These are phyloP conservation scores for Lyophyllum shimeji DNA, from an alignment of 768 basidiomycete species.

Conservation along the genomic window DNA sequence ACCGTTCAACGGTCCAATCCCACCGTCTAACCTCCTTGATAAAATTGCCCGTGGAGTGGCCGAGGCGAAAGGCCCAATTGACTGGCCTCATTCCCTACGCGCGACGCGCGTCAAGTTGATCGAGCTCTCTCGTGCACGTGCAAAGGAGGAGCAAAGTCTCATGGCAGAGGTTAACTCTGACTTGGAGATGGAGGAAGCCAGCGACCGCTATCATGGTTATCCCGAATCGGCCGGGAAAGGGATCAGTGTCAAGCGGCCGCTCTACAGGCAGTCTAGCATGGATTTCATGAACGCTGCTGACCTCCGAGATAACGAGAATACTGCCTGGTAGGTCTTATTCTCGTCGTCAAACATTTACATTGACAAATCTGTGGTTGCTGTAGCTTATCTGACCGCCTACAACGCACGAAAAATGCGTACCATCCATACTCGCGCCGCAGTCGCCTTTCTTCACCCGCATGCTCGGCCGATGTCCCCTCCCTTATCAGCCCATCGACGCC, in stretches of 20 bases:
- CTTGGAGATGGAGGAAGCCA: conserved; percentile 39
- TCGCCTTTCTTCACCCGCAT: conserved; percentile 42
- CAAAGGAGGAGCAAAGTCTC: conserved; percentile 48
- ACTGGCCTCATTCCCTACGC: conserved; percentile 83
- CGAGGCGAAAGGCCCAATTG: conserved; percentile 70
- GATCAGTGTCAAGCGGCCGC: conserved; percentile 42
- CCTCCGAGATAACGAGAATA: conserved; percentile 49
- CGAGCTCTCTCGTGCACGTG: conserved; percentile 69
- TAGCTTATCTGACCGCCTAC: conserved; percentile 68
- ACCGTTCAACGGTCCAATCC: conserved; percentile 81
- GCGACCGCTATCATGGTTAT: conserved; percentile 27
- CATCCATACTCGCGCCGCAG: conserved; percentile 58
- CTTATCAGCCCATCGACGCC: conserved; percentile 58
- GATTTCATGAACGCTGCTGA: conserved; percentile 70
- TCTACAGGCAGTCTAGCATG: conserved; percentile 86
- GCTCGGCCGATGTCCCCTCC: conserved; percentile 36
- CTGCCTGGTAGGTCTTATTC: conserved; percentile 54
- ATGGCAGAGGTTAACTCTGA: conserved; percentile 48
- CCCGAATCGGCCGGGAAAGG: conserved; percentile 27
- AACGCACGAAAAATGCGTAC: conserved; percentile 51
- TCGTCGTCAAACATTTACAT: conserved; percentile 12
- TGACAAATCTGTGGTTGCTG: conserved; percentile 10
- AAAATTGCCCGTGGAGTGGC: conserved; percentile 80
- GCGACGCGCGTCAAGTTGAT: conserved; percentile 82
- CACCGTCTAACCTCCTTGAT: conserved; percentile 84